Evolutionary conservation across 495 filamentous ascomycete species (phyloP).

Genomic region (Paragyromitra xinjiangensis): DNA sequence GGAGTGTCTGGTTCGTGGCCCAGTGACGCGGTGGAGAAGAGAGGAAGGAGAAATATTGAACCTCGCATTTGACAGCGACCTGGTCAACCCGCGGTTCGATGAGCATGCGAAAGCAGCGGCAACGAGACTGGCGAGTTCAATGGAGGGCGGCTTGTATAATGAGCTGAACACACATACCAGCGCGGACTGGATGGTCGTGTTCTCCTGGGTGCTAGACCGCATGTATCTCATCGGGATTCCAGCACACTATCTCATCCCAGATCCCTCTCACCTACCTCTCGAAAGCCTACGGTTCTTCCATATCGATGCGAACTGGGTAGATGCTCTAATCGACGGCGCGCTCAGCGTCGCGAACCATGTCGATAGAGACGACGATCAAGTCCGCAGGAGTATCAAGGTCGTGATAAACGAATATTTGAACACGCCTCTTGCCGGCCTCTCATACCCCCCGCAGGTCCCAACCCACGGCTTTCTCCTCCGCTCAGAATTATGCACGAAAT

Average conservation of each 20-base stretch:
- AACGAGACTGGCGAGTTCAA: not conserved
- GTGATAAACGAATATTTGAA: slow-evolving; percentile 47
- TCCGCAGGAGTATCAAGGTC: slow-evolving; percentile 42
- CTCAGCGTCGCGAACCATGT: slow-evolving; percentile 62
- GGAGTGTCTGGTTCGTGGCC: not conserved
- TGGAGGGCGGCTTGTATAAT: slow-evolving; percentile 54
- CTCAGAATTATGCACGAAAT: slow-evolving; percentile 20
- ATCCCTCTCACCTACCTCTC: slow-evolving; percentile 58
- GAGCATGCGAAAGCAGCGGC: slow-evolving; percentile 13
- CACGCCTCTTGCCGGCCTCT: not conserved
- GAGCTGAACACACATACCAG: slow-evolving; percentile 55
- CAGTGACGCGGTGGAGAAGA: slow-evolving; percentile 11
- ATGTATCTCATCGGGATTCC: slow-evolving; percentile 58
- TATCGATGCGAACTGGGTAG: slow-evolving; percentile 63
- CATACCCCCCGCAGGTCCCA: slow-evolving; percentile 41
- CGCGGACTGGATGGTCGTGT: slow-evolving; percentile 59
- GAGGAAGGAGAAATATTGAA: slow-evolving; percentile 15
- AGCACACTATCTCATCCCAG: slow-evolving; percentile 60
- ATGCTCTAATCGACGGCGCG: slow-evolving; percentile 63
- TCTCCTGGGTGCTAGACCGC: slow-evolving; percentile 59
- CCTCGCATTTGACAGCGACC: slow-evolving; percentile 21
- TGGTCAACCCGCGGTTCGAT: slow-evolving; percentile 9
- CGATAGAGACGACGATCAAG: slow-evolving; percentile 22
- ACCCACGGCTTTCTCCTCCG: slow-evolving; percentile 50
- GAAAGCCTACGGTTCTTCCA: slow-evolving; percentile 63